Evolutionary conservation across 164 flowering plant species (phyloP), one percentile per base, ranked within the genome.

Genomic region (Litsea cubeba): DNA sequence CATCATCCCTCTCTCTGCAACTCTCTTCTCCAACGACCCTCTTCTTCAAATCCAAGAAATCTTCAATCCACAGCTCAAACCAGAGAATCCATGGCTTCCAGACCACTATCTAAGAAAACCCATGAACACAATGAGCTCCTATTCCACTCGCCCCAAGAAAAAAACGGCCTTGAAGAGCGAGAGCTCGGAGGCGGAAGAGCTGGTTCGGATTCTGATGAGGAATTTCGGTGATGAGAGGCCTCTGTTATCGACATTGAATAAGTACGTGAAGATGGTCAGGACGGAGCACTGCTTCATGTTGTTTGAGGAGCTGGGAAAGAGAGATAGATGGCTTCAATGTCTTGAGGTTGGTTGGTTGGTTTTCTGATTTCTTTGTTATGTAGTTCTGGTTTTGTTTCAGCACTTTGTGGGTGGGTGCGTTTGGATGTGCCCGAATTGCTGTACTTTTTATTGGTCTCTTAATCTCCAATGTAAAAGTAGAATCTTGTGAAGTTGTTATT

Each of bases 271-370:
- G 82, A 46, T 89, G 35, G 72, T 93, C 46, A 85, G 99, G 65
- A 88, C 88, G 71, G 89, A 95, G 69, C 98, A 95, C 68, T 95
- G 99, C 77, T 95, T 95, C 74, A 77, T 89, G 66, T 84, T 95
- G 24, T 95, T 95, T 81, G 99, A 95, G 82, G 97, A 91, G 79
- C 92, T 95, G 30, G 99, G 97, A 12, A 91, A 81, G 88, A 63
- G 68, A 66, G 98, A 89, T 63, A 84, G 77, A 68, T 95, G 98
- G 99, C 93, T 89, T 74, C 96, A 88, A 62, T 95, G 99, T 80
- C 92, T 95, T 72, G 98, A 95, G 96, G 99, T 95, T 74, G 10
- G 81, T 95, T 73, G 10, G 81, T 32, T 17, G 26, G 8, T 54
- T 54, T 54, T 54, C 60, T 20, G 17, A 54, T 15, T 54, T 54